Base-by-base conservation (phyloP, 2,329 filamentous ascomycete species). In the Cylindrodendrum hubeiense region DNA sequence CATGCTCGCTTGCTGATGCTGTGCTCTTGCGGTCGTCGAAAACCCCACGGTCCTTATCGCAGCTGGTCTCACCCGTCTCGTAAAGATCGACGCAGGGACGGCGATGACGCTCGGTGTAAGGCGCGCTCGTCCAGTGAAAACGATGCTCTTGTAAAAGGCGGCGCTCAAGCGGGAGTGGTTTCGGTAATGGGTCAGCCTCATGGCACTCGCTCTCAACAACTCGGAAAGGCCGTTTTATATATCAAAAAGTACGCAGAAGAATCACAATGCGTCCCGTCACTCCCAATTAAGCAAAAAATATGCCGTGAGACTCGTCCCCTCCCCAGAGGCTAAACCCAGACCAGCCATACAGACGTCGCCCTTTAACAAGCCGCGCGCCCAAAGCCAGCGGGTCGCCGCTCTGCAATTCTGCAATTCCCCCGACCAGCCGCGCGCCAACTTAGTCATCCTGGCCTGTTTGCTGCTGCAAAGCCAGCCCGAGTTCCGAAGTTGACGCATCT, bases 371-470 rank as follows among this genome's bases (percentile, higher is more conserved):
- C 43, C 12, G 28, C n/a, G 26, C 47, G 28, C 47, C n/a, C 37
- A 39, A 19, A 15, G 10, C 33, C 49, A 37, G 30, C 44, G 53
- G 41, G 28, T n/a, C 24, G 50, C 69, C 67, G 68, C 65, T 71
- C 47, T 67, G 61, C 52, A 72, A 63, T 46, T 51, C 44, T 59
- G 47, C 54, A 37, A 49, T 8, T 13, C 56, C 63, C 49, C 63
- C 60, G 68, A 51, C 52, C 37, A 33, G 39, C 64, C 71, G 71
- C 71, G 71, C 71, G 71, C 54, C 61, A 66, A 34, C 65, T 74
- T 66, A 74, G 71, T 74, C 67, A 74, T 70, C 46, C n/a, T n/a
- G n/a, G 8, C 24, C 47, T 50, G 58, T 39, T 39, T 26, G 13
- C 67, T 51, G 55, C 30, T 41, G 44, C n/a, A 10, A 50, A 22